Evolutionary conservation across 495 filamentous ascomycete species (phyloP).

Genomic region (Aspergillus mulundensis): DNA sequence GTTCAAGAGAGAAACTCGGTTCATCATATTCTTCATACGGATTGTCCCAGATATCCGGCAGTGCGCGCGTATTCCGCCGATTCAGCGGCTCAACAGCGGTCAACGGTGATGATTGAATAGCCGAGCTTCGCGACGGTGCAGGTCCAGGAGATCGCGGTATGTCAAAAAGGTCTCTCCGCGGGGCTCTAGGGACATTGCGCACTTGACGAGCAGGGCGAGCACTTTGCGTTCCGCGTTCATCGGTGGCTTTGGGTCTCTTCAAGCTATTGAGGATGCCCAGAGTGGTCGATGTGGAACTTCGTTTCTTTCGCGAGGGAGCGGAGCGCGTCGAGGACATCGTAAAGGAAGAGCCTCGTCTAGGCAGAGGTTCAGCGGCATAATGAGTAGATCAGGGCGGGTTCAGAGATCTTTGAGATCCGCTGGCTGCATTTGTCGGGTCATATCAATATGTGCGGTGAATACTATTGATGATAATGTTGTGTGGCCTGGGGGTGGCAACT

Average conservation of each 20-base stretch:
- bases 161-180: constrained; percentile 9
- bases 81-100: neutral
- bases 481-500: neutral
- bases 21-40: no score
- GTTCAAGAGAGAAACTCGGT: neutral
- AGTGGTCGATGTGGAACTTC: constrained; percentile 12
- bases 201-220: neutral
- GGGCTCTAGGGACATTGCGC: neutral
- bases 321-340: constrained; percentile 16
- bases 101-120: neutral
- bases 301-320: constrained; percentile 11
- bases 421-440: neutral
- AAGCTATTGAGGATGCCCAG: constrained; percentile 22
- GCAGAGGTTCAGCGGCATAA: neutral
- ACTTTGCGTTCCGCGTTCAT: neutral
- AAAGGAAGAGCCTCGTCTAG: neutral
- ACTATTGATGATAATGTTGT: neutral
- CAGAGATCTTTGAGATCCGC: neutral
- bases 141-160: neutral
- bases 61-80: neutral
- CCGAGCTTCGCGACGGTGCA: neutral
- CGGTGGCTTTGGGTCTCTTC: neutral
- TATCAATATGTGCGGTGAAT: neutral
- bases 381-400: neutral
- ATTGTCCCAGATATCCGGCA: neutral